Evolutionary conservation across 2,329 filamentous ascomycete species (phyloP), one percentile per base, ranked within the genome.

Genomic region (Exophiala lecanii-corni): DNA sequence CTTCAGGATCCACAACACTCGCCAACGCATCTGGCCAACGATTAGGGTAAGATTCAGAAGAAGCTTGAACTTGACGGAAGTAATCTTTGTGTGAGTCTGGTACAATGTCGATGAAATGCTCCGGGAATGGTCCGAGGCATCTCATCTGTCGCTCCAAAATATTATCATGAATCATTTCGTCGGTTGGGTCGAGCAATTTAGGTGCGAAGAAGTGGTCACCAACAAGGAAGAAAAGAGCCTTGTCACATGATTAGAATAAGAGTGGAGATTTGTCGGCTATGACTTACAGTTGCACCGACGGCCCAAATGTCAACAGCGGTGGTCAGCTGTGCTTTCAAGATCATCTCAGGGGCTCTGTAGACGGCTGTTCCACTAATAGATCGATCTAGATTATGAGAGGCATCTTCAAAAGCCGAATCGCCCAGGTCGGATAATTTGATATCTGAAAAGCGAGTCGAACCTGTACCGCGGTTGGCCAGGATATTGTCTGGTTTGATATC

Each of bases 401-500:
- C 7, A 18, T 17, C 18, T 18, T 35, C 4, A 9, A 35, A 7
- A 35, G 9, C 19, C 9, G 33, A 35, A n/a, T 35, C 33, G 9
- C 33, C 33, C 15, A 35, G 33, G n/a, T 35, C 33, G 7, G 15
- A 17, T 4, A 35, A n/a, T 19, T 35, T 35, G 33, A 35, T 35
- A 6, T 35, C 33, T 17, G 13, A 7, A 17, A 35, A 35, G 19
- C 33, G 33, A 18, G 7, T 10, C 12, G 7, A 17, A 9, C 33
- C 33, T 9, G 9, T 6, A 6, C 33, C 33, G n/a, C 33, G 33
- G n/a, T 35, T 35, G 33, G 33, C 33, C 16, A 35, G 18, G 33
- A 35, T 35, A n/a, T 35, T 35, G 33, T 35, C 33, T 17, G 33
- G 33, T 19, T 35, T 35, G 33, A 35, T 19, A n/a, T 35, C 33